Evolutionary conservation across 108 stramenopile genomes (phyloP), one percentile per base, ranked within the genome.

Genomic region (Skeletonema marinoi): DNA sequence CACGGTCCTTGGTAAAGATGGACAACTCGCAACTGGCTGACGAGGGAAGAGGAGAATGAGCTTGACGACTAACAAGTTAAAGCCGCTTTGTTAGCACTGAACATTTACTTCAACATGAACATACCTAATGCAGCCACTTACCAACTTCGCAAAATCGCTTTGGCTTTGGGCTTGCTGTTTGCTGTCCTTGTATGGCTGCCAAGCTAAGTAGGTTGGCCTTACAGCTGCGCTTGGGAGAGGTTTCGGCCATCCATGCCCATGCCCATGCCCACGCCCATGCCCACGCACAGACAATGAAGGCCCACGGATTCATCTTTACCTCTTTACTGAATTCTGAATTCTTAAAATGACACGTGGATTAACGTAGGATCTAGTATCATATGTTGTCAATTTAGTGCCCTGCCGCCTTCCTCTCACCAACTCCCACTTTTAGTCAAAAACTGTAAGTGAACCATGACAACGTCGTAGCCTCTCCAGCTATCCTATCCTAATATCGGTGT

Each of bases 1-100:
- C 73, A 73, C 36, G 73, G 73, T 10, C 73, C 73, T 5, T 73
- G 73, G 73, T 73, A 65, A 56, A 25, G 17, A 16, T 5, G 17
- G 0, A 7, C 17, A 4, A 0, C 19, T n/a, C 19, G 17, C n/a
- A 51, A 48, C n/a, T 48, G 16, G 1, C 46, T n/a, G 46, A 16
- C 16, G 0, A 16, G 46, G 36, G 6, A 36, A 36, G 36, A 36
- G 36, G 36, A 6, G 36, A 48, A 48, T 48, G 12, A 48, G 46
- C 46, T 42, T 42, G 41, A 3, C 13, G 41, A 12, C 36, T 42
- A 12, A 42, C 4, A 36, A 36, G 35, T 42, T 42, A 42, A 42
- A 42, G 13, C 41, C 12, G 11, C 12, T 42, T 42, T 42, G 13
- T 42, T 42, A 13, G 41, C 12, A 2, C 10, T 42, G 25, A 25